Evolutionary conservation across 805 yeast genomes (phyloP).

Genomic region (Candida coquimbonensis): DNA sequence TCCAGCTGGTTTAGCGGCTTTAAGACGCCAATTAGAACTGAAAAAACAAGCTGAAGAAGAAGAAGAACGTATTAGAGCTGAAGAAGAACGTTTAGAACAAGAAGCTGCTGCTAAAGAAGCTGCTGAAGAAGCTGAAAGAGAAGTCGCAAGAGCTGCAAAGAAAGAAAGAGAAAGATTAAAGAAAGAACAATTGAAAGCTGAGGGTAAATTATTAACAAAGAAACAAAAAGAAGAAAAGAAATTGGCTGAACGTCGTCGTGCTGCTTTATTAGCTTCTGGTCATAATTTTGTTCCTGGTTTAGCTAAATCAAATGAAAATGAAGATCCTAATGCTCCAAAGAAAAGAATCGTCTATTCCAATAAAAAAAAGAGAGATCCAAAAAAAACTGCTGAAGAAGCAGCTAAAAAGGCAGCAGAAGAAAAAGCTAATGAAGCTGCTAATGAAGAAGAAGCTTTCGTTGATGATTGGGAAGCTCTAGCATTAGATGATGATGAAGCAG

Average conservation of each 20-base stretch:
- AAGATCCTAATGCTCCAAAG: conserved; percentile 27
- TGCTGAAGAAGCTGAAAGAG: conserved; percentile 40
- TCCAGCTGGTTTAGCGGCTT: conserved; percentile 87
- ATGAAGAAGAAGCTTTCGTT: conserved; percentile 36
- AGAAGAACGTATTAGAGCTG: conserved; percentile 64
- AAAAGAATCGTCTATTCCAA: conserved; percentile 60
- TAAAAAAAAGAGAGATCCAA: conserved; percentile 54
- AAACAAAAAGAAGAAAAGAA: conserved; percentile 93
- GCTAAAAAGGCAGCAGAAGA: conserved; percentile 21
- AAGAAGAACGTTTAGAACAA: conserved; percentile 47
- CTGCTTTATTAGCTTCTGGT: conserved; percentile 70
- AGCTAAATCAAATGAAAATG: conserved; percentile 19
- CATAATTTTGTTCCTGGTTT: conserved; percentile 73
- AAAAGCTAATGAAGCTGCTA: conserved; percentile 14
- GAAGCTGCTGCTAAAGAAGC: conserved; percentile 46
- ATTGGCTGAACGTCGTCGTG: conserved; percentile 80
- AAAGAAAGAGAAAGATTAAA: conserved; percentile 83
- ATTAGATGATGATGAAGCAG: conserved; percentile 45
- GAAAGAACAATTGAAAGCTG: conserved; percentile 89
- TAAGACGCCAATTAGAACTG: conserved; percentile 82
- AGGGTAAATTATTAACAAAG: conserved; percentile 89
- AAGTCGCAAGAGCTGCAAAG: conserved; percentile 54
- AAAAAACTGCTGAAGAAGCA: conserved; percentile 13
- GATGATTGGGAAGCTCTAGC: conserved; percentile 87
- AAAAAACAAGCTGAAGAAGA: conserved; percentile 86